Conservation (phyloP, 2,329 filamentous ascomycete genomes). For the Podosphaera aphanis region DNA sequence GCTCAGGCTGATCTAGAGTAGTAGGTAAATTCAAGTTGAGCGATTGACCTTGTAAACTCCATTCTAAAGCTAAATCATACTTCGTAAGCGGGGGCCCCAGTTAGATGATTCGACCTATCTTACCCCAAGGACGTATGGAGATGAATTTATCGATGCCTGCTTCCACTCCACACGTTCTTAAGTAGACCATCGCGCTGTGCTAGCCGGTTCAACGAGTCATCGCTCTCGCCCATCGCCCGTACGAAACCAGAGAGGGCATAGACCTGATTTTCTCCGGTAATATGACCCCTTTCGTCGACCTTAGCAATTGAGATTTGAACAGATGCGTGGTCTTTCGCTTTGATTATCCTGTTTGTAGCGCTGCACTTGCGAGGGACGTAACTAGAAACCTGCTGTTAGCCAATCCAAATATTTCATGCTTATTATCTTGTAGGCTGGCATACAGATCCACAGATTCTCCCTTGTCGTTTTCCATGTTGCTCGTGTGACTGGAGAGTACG, state of each 20-base stretch:
- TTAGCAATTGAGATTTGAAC: conserved; percentile 95
- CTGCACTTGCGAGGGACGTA: conserved; percentile 98
- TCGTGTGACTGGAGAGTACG: too few relatives aligned
- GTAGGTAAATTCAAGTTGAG: too few relatives aligned
- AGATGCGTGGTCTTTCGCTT: conserved; percentile 98
- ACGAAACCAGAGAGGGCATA: conserved; percentile 97
- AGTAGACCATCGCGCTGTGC: conserved; percentile 88
- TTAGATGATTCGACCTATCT: conserved; percentile 1
- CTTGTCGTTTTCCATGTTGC: conserved; percentile 98
- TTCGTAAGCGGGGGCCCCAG: not conserved
- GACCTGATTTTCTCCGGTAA: conserved; percentile 87
- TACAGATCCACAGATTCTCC: conserved; percentile 99
- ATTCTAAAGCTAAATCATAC: not conserved
- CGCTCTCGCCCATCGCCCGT: conserved; percentile 89
- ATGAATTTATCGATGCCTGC: conserved; percentile 16
- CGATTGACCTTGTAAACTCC: not conserved
- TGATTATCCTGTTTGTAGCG: conserved; percentile 99
- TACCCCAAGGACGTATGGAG: conserved; percentile 12
- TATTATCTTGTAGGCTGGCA: conserved; percentile 23
- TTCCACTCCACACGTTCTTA: conserved; percentile 81
- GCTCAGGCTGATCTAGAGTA: too few relatives aligned
- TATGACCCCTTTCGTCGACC: conserved; percentile 93
- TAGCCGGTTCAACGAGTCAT: conserved; percentile 88
- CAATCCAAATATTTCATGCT: too few relatives aligned
- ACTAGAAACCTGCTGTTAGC: conserved; percentile 24